These are phyloP conservation scores for Mercurialis annua DNA, from an alignment of 345 rosid genomes.

Conservation along the genomic window DNA sequence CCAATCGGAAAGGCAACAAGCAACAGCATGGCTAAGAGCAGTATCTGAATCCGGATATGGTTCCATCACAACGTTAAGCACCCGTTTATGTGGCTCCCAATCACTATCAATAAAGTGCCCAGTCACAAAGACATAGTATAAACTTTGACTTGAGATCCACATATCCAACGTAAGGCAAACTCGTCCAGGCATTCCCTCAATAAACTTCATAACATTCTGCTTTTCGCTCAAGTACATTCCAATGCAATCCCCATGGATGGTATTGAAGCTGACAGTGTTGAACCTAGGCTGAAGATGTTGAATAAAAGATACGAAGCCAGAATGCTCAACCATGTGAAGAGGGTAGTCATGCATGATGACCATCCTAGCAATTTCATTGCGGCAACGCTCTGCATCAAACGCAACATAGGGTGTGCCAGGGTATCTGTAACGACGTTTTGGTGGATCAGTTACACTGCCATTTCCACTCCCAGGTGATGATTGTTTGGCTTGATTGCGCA, in stretches of 20 bases:
- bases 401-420: constrained; percentile 44
- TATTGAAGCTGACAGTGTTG: constrained; percentile 59
- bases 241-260: constrained; percentile 85
- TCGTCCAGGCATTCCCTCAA: constrained; percentile 73
- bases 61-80: constrained; percentile 89
- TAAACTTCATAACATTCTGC: constrained; percentile 61
- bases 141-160: constrained; percentile 65
- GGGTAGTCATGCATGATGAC: constrained; percentile 82
- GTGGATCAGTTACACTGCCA: constrained; percentile 35
- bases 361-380: constrained; percentile 79
- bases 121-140: constrained; percentile 76
- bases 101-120: constrained; percentile 67
- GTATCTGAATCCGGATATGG: constrained; percentile 66
- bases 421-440: constrained; percentile 68
- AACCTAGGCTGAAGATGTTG: constrained; percentile 83
- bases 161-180: constrained; percentile 66
- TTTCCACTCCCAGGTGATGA: constrained; percentile 39
- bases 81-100: constrained; percentile 71
- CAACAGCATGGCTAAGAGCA: constrained; percentile 73
- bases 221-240: constrained; percentile 80
- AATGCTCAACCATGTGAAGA: constrained; percentile 90
- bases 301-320: constrained; percentile 66
- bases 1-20: constrained; percentile 84
- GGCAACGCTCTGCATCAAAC: constrained; percentile 70
- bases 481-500: constrained; percentile 46